phyloP scores from a whole-genome alignment of 2,329 filamentous ascomycete genomes.

The Atkinsonella texensis region DNA sequence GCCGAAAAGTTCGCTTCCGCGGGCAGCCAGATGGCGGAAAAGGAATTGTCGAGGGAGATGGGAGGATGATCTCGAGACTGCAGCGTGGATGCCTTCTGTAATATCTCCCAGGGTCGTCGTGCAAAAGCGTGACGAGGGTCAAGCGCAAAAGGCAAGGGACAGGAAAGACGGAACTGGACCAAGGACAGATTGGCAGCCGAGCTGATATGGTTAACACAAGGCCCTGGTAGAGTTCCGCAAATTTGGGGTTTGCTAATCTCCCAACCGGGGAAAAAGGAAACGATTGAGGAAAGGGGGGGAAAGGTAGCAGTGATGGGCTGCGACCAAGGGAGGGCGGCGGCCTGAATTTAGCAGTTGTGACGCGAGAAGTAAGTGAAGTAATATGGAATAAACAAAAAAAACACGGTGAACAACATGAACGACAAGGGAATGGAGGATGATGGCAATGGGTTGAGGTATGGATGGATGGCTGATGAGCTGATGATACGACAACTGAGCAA shows the following conservation, averaged over 20 bases:
- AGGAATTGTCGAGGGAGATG: background rate
- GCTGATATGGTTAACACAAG: background rate
- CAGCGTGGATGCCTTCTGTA: background rate
- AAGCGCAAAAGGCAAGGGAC: background rate
- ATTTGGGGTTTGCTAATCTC: slow-evolving; percentile 3
- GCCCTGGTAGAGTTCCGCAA: background rate
- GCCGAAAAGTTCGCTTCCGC: background rate
- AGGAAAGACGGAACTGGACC: background rate
- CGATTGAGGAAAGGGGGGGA: background rate
- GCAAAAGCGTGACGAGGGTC: background rate
- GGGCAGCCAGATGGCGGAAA: background rate
- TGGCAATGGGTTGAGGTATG: background rate
- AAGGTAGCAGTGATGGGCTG: slow-evolving; percentile 3
- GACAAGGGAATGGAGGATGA: background rate
- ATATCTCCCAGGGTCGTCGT: background rate
- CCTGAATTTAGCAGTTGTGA: background rate
- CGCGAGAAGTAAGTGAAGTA: background rate
- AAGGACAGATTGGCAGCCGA: slow-evolving; percentile 1
- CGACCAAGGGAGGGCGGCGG: background rate
- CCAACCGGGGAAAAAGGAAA: background rate
- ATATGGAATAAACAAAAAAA: background rate
- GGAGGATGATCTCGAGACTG: background rate
- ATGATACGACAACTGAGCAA: background rate
- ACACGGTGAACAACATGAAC: background rate
- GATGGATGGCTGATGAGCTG: background rate